Evolutionary conservation across 1,139 yeast genomes (phyloP), one percentile per base, ranked within the genome.

Genomic region (Pichia sorboxylosa): DNA sequence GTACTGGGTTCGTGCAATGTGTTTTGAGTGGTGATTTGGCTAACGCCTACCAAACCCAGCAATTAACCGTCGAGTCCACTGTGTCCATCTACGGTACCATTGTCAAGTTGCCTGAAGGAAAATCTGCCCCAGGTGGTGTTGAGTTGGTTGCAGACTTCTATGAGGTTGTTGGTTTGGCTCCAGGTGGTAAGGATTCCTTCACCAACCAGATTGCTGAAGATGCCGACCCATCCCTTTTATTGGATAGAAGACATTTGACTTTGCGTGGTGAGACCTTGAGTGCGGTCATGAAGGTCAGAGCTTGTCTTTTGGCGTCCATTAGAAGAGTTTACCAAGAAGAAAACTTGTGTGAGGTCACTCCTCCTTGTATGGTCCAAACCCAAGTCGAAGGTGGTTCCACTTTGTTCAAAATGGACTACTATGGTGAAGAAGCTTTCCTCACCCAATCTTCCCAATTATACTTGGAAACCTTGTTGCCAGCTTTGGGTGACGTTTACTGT

Each of bases 311-410:
- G 51, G 63, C 64, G 33, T 64, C 92, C 23, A 63, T 92, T 48
- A 76, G 99, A 64, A 68, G 73, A 46, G 80, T 81, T 39, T 87
- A 69, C 54, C 64, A 58, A 22, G 92, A 84, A 50, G 87, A 81
- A 61, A 72, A 74, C 26, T 55, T 85, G 37, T 63, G 74, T 29
- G 99, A 92, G 66, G 96, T 92, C 39, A 90, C 97, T 24, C 97
- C 98, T 31, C 99, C 99, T 51, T 87, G 97, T 63, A 87, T 92
- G 97, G 99, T 92, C 38, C 98, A 92, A 64, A 87, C 96, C 28
- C 97, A 90, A 65, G 99, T 92, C 39, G 99, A 92, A 65, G 98
- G 99, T 57, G 99, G 99, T 34, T 81, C 96, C 22, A 92, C 98
- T 13, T 69, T 92, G 54, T 92, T 92, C 66, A 76, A 79, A 50